Conservation (phyloP, 257 asterid genomes). For the Echites panduratus region DNA sequence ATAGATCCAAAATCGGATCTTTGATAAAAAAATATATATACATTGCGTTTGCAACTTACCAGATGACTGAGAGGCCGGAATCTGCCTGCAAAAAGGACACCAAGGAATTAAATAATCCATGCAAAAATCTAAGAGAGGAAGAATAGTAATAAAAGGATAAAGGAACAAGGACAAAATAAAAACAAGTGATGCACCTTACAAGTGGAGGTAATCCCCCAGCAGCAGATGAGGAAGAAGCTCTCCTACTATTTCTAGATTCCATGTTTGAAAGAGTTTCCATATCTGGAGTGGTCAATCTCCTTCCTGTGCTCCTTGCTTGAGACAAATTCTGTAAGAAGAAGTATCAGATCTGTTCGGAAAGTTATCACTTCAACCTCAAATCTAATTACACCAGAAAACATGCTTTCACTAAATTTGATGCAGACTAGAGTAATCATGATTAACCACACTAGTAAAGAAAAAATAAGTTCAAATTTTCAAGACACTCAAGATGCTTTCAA, state of each 20-base stretch:
- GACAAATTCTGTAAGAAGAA: constrained; percentile 64
- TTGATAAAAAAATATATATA: background rate
- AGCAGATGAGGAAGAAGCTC: constrained; percentile 75
- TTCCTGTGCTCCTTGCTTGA: constrained; percentile 72
- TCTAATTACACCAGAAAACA: background rate
- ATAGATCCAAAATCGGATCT: background rate
- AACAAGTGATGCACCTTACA: constrained; percentile 59
- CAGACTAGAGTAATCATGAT: background rate
- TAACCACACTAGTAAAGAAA: background rate
- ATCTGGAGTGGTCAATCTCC: constrained; percentile 58
- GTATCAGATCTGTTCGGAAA: constrained; percentile 10
- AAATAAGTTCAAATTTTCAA: background rate
- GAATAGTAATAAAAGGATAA: background rate
- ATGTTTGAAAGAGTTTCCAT: constrained; percentile 50
- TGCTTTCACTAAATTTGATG: background rate
- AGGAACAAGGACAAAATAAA: background rate
- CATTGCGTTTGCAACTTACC: constrained; percentile 42
- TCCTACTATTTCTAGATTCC: constrained; percentile 62
- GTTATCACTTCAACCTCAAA: background rate
- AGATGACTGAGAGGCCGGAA: constrained; percentile 67
- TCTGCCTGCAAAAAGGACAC: constrained; percentile 55
- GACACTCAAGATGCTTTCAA: background rate
- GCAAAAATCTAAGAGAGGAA: background rate
- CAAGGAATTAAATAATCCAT: constrained; percentile 20
- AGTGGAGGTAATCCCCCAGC: constrained; percentile 95